A percentile compares a stretch with the other conserved stretches of the same genome.
Evolutionary conservation across 106 monocot species (phyloP).

Genomic region (Apostasia ramifera): DNA sequence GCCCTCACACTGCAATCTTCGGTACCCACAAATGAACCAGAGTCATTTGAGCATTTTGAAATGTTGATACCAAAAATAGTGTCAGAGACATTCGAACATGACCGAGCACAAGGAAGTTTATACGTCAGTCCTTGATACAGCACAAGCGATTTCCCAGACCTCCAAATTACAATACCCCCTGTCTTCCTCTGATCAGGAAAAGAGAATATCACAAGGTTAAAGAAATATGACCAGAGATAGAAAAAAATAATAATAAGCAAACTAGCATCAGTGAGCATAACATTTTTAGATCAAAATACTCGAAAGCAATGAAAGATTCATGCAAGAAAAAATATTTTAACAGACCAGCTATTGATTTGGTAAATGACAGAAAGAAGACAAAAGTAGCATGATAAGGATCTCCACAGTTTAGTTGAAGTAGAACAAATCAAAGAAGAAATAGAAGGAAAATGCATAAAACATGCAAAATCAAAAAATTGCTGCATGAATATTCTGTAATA

Average conservation of each 20-base stretch:
- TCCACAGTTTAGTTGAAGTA: too few species aligned
- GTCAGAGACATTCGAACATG: constrained; percentile 33
- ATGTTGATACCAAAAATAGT: constrained; percentile 1
- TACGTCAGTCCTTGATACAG: constrained; percentile 87
- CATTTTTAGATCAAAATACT: not conserved
- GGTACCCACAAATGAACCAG: constrained; percentile 3
- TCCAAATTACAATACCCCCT: constrained; percentile 94
- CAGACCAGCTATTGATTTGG: not conserved
- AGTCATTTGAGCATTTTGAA: not conserved
- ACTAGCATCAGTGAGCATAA: not conserved
- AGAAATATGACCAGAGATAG: not conserved
- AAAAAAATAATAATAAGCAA: not conserved
- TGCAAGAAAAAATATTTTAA: not conserved
- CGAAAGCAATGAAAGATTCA: not conserved
- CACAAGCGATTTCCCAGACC: constrained; percentile 87
- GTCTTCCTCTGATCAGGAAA: constrained; percentile 55
- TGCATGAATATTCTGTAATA: too few species aligned
- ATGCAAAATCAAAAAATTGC: too few species aligned
- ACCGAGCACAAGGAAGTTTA: constrained; percentile 58
- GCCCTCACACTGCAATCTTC: constrained; percentile 1
- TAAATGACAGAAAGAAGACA: not conserved
- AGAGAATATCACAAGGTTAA: constrained; percentile 1
- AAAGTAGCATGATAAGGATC: too few species aligned
- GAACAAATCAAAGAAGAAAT: too few species aligned
- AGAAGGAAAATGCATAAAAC: too few species aligned